These are phyloP conservation scores for Mycogone perniciosa DNA, from an alignment of 2,329 filamentous ascomycete species.

Conservation along the genomic window DNA sequence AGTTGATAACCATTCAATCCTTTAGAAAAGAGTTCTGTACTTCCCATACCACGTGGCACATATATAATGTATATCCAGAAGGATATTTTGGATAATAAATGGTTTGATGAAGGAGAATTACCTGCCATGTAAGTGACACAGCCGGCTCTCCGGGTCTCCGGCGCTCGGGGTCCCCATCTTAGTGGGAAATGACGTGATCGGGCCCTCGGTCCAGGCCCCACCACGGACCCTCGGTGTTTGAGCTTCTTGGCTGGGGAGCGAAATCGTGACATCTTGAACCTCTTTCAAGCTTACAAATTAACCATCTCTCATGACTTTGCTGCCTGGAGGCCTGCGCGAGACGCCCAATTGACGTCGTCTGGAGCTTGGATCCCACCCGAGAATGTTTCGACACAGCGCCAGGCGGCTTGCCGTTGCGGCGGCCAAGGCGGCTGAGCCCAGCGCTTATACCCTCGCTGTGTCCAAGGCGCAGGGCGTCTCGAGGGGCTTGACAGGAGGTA, in stretches of 20 bases:
- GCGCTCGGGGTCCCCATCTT: constrained; percentile 1
- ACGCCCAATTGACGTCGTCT: constrained; percentile 14
- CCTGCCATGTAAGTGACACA: neutral
- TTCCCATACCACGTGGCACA: neutral
- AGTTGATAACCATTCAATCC: neutral
- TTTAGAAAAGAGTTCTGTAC: neutral
- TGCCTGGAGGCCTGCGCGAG: neutral
- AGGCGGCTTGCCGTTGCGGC: constrained; percentile 58
- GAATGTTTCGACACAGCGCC: constrained; percentile 64
- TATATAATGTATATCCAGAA: neutral
- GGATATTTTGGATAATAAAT: neutral
- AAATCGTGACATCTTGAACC: neutral
- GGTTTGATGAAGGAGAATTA: neutral
- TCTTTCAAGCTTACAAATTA: constrained; percentile 3
- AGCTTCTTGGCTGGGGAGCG: neutral
- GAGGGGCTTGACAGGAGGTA: constrained; percentile 76
- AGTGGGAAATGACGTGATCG: constrained; percentile 18
- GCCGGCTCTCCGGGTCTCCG: neutral
- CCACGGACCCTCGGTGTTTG: constrained; percentile 11
- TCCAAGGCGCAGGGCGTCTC: constrained; percentile 75
- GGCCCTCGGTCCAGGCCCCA: constrained; percentile 7
- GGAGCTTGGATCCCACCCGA: neutral
- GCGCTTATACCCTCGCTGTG: constrained; percentile 61
- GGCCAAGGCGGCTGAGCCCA: constrained; percentile 39
- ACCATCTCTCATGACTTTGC: neutral